Conservation (phyloP, 2,329 filamentous ascomycete species). For the Blumeriella jaapii region DNA sequence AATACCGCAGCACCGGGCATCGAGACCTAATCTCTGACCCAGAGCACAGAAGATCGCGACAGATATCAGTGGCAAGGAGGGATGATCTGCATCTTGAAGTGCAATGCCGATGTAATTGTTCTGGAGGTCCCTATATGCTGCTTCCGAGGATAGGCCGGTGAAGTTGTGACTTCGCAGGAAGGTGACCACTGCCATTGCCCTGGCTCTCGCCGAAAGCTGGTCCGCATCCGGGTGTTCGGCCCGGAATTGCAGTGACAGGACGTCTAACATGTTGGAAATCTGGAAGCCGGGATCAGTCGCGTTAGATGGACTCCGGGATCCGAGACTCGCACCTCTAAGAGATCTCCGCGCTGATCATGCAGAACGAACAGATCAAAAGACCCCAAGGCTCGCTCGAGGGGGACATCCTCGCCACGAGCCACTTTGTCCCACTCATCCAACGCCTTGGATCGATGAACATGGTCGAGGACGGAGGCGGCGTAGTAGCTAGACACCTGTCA, state of each 20-base stretch:
- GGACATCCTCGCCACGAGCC: slow-evolving; percentile 35
- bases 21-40: slow-evolving; percentile 61
- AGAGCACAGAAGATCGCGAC: slow-evolving; percentile 77
- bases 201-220: slow-evolving; percentile 48
- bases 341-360: slow-evolving; percentile 58
- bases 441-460: slow-evolving; percentile 70
- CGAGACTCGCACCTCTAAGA: slow-evolving; percentile 45
- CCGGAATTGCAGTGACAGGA: slow-evolving; percentile 46
- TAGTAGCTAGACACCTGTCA: too few relatives aligned
- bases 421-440: slow-evolving; percentile 64
- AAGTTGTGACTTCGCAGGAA: slow-evolving; percentile 62
- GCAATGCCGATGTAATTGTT: slow-evolving; percentile 85
- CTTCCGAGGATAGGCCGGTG: slow-evolving; percentile 53
- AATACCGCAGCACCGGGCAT: slow-evolving; percentile 68
- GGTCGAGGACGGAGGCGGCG: slow-evolving; percentile 60
- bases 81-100: slow-evolving; percentile 58
- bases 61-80: slow-evolving; percentile 77
- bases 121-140: slow-evolving; percentile 65
- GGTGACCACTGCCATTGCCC: slow-evolving; percentile 53
- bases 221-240: slow-evolving; percentile 40
- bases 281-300: slow-evolving; percentile 25
- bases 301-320: not conserved
- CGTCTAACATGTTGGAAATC: slow-evolving; percentile 55
- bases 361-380: slow-evolving; percentile 87
- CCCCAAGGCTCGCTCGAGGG: slow-evolving; percentile 64